phyloP scores from a whole-genome alignment of 2,329 filamentous ascomycete genomes.

The Dactylellina sp. region DNA sequence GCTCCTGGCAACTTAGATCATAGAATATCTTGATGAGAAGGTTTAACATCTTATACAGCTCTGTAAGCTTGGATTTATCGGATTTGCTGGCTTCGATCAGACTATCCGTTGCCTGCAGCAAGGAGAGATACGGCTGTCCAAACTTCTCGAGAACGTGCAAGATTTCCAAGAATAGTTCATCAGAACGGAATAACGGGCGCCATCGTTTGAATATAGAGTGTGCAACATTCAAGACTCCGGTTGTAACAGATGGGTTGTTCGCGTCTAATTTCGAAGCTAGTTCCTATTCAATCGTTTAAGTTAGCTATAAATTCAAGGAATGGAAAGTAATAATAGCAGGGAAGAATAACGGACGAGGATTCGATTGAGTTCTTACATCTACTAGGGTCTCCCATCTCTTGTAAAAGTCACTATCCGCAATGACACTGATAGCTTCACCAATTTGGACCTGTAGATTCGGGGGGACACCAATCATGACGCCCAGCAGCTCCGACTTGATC shows the following conservation, averaged over 20 bases:
- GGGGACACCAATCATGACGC: slow-evolving; percentile 93
- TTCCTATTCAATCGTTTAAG: slow-evolving; percentile 33
- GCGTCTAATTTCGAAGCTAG: slow-evolving; percentile 67
- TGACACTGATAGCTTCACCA: slow-evolving; percentile 95
- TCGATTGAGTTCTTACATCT: slow-evolving; percentile 69
- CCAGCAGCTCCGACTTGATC: slow-evolving; percentile 95
- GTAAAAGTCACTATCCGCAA: slow-evolving; percentile 98
- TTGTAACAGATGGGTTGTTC: slow-evolving; percentile 71
- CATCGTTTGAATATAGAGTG: slow-evolving; percentile 98
- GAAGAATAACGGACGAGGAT: no score
- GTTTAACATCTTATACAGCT: slow-evolving; percentile 86
- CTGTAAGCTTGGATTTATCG: slow-evolving; percentile 79
- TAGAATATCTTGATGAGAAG: slow-evolving; percentile 92
- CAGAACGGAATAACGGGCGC: slow-evolving; percentile 91
- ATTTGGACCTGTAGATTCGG: slow-evolving; percentile 89
- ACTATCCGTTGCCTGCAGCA: slow-evolving; percentile 72
- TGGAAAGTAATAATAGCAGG: no score
- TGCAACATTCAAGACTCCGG: slow-evolving; percentile 91
- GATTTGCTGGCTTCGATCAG: slow-evolving; percentile 78
- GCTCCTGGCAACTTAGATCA: slow-evolving; percentile 96
- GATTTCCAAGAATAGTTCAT: slow-evolving; percentile 93
- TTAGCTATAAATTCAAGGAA: neutral
- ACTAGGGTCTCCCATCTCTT: slow-evolving; percentile 95
- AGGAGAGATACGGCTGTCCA: slow-evolving; percentile 81
- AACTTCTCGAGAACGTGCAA: slow-evolving; percentile 93